Conservation (phyloP, 2,329 filamentous ascomycete species). For the Colletotrichum sp. region DNA sequence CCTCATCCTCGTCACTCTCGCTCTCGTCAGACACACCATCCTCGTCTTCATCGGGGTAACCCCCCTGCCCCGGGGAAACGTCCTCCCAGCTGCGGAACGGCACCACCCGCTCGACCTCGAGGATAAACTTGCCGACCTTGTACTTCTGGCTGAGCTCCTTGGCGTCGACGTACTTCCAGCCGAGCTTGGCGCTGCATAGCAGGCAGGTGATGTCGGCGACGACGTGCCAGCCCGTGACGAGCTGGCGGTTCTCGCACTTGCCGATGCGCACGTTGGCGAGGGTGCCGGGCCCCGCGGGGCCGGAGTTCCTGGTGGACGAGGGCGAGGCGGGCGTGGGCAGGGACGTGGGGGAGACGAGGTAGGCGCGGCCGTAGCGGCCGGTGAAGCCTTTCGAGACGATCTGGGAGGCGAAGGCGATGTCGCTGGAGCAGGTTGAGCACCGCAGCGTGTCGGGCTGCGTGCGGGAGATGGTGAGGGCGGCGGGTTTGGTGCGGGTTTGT, state of each 20-base stretch:
- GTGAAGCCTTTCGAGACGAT: constrained; percentile 72
- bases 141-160: constrained; percentile 65
- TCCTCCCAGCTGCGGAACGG: constrained; percentile 61
- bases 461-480: constrained; percentile 40
- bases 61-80: constrained; percentile 21
- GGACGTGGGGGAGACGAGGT: constrained; percentile 55
- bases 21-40: background rate
- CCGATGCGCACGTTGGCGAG: constrained; percentile 64
- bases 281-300: constrained; percentile 25
- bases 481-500: background rate
- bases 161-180: constrained; percentile 74
- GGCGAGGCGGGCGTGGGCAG: constrained; percentile 20
- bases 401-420: constrained; percentile 66
- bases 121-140: constrained; percentile 72
- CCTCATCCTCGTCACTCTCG: background rate
- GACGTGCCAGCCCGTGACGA: constrained; percentile 67
- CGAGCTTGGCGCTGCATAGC: constrained; percentile 61
- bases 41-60: background rate
- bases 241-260: constrained; percentile 57
- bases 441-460: constrained; percentile 60
- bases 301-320: constrained; percentile 13
- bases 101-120: constrained; percentile 65
- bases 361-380: constrained; percentile 68
- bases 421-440: constrained; percentile 62
- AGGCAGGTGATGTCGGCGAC: constrained; percentile 68